phyloP scores from a whole-genome alignment of 345 rosid genomes.

The Moringa oleifera region DNA sequence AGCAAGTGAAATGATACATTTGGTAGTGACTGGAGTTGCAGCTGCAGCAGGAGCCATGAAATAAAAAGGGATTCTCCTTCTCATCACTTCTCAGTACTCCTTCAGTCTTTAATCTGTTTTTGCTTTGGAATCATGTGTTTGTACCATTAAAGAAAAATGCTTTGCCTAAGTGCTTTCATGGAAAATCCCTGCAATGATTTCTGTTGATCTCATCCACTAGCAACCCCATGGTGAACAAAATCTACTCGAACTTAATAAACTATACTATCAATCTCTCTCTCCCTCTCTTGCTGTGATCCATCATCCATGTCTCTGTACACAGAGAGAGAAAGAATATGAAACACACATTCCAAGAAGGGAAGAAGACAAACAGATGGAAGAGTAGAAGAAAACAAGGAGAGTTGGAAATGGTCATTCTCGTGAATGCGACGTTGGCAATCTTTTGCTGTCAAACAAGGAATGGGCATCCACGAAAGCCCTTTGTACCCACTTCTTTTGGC shows the following conservation, averaged over 20 bases:
- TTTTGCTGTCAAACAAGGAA: slow-evolving; percentile 6
- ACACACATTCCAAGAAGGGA: slow-evolving; percentile 62
- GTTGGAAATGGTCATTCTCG: slow-evolving; percentile 61
- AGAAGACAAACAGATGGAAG: slow-evolving; percentile 48
- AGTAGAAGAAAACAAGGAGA: slow-evolving; percentile 43
- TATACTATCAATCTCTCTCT: background rate
- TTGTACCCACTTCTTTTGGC: too few species aligned
- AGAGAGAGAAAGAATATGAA: slow-evolving; percentile 30
- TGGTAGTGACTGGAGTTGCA: slow-evolving; percentile 15
- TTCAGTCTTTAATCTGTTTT: too few species aligned
- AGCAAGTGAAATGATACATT: slow-evolving; percentile 3
- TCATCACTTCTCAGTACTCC: too few species aligned
- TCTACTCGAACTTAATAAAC: slow-evolving; percentile 14
- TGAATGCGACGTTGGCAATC: slow-evolving; percentile 43
- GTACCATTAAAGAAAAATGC: background rate
- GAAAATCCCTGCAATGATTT: background rate
- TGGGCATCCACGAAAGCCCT: too few species aligned
- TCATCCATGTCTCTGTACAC: background rate
- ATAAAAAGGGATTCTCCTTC: too few species aligned
- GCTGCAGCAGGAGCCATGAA: slow-evolving; percentile 24
- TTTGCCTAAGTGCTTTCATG: too few species aligned
- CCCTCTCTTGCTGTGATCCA: too few species aligned
- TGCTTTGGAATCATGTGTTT: slow-evolving; percentile 14
- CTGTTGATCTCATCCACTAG: slow-evolving; percentile 14
- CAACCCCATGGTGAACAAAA: slow-evolving; percentile 16